Evolutionary conservation across 345 rosid species (phyloP), one percentile per base, ranked within the genome.

Genomic region (Salix brachista): DNA sequence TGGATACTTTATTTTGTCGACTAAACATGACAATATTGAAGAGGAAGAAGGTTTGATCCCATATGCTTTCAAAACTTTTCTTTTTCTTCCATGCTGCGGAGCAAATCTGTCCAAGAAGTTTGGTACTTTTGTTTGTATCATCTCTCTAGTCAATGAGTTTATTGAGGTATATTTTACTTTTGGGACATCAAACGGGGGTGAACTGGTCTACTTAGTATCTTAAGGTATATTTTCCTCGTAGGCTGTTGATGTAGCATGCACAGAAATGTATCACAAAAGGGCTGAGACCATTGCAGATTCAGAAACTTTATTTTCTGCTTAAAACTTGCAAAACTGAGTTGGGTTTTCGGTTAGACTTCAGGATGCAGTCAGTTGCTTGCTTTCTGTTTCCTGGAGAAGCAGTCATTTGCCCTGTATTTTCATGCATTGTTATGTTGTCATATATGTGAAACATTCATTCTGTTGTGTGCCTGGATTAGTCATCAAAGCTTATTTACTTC

Each of bases 1-100:
- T 12, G 97, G 99, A 46, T 95, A 95, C 88, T 95, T 95, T 75
- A 89, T 95, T 79, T 82, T 95, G 89, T 90, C 97, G n/a, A 88
- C 82, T 84, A 84, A 79, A 72, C 92, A 84, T 74, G 97, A 92
- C 66, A 90, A 81, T 84, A 84, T 89, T 23, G 97, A 91, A 82
- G 90, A 86, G 67, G 94, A 87, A 81, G 94, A 89, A 93, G 98
- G 98, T 94, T 54, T 72, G 87, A 34, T 6, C 70, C 64, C 8
- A 6, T 76, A 23, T 69, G 26, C 70, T 52, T 46, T 62, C 19
- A 16, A 28, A 41, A 12, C 52, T 23, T 62, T 62, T 73, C 61
- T 9, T 67, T 1, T 23, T 13, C 50, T 61, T 11, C 10, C 44
- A 26, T 46, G 46, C 23, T 60, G 52, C 32, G 14, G n/a, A 14